Evolutionary conservation across 192 early-diverging fungal genomes (phyloP).

Genomic region (Backusella tuberculispora): DNA sequence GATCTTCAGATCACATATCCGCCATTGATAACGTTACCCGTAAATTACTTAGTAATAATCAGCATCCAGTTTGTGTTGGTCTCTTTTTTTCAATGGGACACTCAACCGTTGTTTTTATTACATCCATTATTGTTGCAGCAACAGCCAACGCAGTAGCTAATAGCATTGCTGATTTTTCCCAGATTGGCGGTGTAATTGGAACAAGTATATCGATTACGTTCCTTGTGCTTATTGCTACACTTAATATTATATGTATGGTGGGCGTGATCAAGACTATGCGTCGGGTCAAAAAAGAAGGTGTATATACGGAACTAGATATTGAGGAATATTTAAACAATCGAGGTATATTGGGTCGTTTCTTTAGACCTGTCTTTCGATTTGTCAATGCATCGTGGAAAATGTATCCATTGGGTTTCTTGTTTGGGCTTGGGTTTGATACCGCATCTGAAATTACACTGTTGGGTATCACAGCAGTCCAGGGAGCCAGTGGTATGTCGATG

Average conservation of each 20-base stretch:
- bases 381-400: conserved; percentile 68
- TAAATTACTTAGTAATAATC: conserved; percentile 49
- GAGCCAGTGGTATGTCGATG: conserved; percentile 47
- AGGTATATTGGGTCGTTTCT: conserved; percentile 51
- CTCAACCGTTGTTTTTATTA: conserved; percentile 67
- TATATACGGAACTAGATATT: conserved; percentile 45
- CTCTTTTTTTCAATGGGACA: conserved; percentile 74
- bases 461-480: conserved; percentile 60
- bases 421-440: conserved; percentile 78
- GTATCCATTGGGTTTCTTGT: conserved; percentile 65
- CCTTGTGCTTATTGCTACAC: conserved; percentile 58
- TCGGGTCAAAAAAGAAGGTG: conserved; percentile 40
- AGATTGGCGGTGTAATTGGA: conserved; percentile 59
- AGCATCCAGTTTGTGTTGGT: conserved; percentile 62
- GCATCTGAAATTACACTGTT: conserved; percentile 67
- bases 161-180: conserved; percentile 47
- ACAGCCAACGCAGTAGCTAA: conserved; percentile 50
- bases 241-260: conserved; percentile 53
- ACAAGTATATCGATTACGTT: conserved; percentile 62
- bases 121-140: conserved; percentile 48
- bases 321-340: conserved; percentile 37
- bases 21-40: conserved; percentile 79
- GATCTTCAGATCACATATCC: conserved; percentile 62
- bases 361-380: conserved; percentile 52
- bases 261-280: conserved; percentile 42